Percentiles rank a stretch among this genome's conserved stretches.
Evolutionary conservation across 208 protist species (phyloP).

Genomic region (Crithidia bombi): DNA sequence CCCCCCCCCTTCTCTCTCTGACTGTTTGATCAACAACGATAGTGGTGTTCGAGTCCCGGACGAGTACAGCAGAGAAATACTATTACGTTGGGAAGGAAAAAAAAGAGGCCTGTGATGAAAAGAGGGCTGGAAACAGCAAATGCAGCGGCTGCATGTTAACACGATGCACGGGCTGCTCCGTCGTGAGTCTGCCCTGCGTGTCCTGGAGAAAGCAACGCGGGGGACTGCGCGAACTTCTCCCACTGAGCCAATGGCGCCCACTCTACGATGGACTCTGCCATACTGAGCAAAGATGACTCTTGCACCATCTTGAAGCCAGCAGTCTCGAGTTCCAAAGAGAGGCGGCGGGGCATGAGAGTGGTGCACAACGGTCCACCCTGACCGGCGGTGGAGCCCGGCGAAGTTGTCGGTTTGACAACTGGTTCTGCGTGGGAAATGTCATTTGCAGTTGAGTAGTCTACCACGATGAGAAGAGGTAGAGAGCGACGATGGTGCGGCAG

Average conservation of each 20-base stretch:
- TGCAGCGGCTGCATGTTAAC: not conserved
- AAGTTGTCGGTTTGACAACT: not conserved
- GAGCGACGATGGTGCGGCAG: conserved; percentile 62
- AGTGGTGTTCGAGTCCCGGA: too few species aligned
- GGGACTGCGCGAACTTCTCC: conserved; percentile 8
- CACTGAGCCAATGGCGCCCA: conserved; percentile 49
- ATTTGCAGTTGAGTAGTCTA: conserved; percentile 63
- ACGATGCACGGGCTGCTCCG: not conserved
- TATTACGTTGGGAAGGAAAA: not conserved
- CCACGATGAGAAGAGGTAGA: conserved; percentile 60
- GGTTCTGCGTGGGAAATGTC: not conserved
- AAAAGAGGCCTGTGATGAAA: not conserved
- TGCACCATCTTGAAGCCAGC: conserved; percentile 50
- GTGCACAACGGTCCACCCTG: not conserved
- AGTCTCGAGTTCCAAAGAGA: conserved; percentile 57
- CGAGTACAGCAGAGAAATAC: too few species aligned
- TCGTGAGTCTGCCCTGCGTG: not conserved
- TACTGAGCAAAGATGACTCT: conserved; percentile 24
- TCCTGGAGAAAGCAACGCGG: not conserved
- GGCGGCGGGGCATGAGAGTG: conserved; percentile 55
- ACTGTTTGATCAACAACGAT: too few species aligned
- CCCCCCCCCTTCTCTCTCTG: too few species aligned
- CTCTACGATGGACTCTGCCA: conserved; percentile 27
- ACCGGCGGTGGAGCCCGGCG: not conserved
- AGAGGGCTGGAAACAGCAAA: not conserved